Percentiles rank a stretch among this genome's conserved stretches.
Evolutionary conservation across 1,284 basidiomycete species (phyloP).

Genomic region (Coniferiporia weirii): DNA sequence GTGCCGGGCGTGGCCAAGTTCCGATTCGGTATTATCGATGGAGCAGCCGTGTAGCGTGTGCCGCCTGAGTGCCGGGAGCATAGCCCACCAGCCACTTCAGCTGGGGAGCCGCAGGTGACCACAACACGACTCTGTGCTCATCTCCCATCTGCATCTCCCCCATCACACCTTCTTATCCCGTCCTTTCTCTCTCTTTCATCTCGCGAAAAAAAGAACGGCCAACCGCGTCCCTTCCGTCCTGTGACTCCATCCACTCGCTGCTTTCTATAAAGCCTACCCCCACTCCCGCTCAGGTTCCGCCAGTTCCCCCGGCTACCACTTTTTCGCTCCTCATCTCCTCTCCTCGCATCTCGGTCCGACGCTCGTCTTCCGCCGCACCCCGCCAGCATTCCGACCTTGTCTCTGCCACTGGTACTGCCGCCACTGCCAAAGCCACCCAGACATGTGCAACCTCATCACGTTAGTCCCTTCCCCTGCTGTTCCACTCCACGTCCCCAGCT

Average conservation of each 20-base stretch:
- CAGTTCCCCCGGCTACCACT: not conserved
- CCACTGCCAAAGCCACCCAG: constrained; percentile 13
- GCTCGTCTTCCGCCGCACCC: constrained; percentile 11
- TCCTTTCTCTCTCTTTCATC: constrained; percentile 12
- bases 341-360: too few species aligned
- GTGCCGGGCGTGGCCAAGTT: not conserved
- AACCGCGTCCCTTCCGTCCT: not conserved
- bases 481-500: constrained; percentile 16
- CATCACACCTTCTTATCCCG: constrained; percentile 20
- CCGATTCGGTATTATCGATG: constrained; percentile 19
- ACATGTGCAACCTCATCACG: constrained; percentile 74
- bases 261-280: constrained; percentile 7
- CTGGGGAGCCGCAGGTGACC: not conserved
- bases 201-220: not conserved
- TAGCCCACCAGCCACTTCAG: not conserved
- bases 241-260: constrained; percentile 20
- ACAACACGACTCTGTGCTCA: constrained; percentile 21
- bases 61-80: not conserved
- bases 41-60: too few species aligned
- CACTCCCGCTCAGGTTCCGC: not conserved
- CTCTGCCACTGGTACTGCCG: too few species aligned
- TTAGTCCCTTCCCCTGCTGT: constrained; percentile 33
- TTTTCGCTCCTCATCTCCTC: too few species aligned
- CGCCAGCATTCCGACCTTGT: constrained; percentile 18
- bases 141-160: constrained; percentile 20